These are phyloP conservation scores for Epichloe hybrida DNA, from an alignment of 2,329 filamentous ascomycete genomes.

Conservation along the genomic window DNA sequence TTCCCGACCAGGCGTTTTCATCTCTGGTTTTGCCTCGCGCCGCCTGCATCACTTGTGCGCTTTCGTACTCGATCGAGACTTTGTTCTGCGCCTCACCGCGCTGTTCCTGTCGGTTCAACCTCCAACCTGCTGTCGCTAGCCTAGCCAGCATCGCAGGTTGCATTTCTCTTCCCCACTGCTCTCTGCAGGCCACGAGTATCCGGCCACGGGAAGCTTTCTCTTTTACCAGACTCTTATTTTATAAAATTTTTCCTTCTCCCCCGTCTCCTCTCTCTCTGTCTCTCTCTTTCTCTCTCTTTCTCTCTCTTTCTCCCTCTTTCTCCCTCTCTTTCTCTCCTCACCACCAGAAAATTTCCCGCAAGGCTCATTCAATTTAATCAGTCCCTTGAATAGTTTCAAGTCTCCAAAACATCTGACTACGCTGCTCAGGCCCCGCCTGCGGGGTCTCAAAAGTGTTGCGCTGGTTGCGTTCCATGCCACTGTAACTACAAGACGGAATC, in stretches of 20 bases:
- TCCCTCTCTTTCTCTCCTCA: background rate
- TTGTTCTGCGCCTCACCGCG: background rate
- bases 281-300: background rate
- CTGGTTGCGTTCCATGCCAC: background rate
- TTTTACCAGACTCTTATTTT: background rate
- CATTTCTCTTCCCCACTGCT: conserved; percentile 1
- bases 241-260: no score
- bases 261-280: background rate
- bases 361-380: background rate
- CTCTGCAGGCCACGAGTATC: background rate
- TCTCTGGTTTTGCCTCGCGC: background rate
- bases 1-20: background rate
- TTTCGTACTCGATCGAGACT: background rate
- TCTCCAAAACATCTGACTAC: background rate
- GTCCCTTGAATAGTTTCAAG: background rate
- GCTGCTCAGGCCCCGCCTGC: conserved; percentile 5
- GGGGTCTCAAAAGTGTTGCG: conserved; percentile 3
- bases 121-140: background rate
- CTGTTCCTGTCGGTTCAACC: background rate
- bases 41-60: background rate
- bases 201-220: background rate
- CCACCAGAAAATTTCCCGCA: background rate
- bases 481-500: background rate
- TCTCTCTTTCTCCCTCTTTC: no score
- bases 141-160: background rate